Evolutionary conservation across 768 basidiomycete species (phyloP).

Genomic region (Mycena polygramma): DNA sequence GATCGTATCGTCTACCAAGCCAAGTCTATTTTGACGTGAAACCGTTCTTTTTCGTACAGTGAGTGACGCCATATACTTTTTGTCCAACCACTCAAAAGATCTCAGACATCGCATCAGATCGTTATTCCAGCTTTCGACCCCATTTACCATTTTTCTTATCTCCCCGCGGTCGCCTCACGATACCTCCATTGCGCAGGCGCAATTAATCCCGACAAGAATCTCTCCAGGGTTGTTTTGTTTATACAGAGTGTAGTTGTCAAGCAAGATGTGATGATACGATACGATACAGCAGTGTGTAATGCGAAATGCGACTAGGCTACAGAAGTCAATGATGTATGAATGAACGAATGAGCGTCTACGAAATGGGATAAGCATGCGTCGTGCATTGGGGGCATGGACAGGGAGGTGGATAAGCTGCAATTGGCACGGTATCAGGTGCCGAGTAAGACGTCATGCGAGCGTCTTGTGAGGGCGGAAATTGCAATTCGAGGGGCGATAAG

Average conservation of each 20-base stretch:
- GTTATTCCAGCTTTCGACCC: conserved; percentile 5
- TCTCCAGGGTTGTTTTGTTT: conserved; percentile 7
- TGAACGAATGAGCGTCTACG: conserved; percentile 22
- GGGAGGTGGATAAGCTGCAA: conserved; percentile 10
- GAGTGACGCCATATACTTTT: conserved; percentile 7
- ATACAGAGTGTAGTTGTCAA: conserved; percentile 14
- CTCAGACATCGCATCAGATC: conserved; percentile 6
- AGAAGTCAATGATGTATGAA: conserved; percentile 20
- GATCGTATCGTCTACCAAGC: conserved; percentile 6
- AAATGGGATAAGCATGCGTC: conserved; percentile 23
- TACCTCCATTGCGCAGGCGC: conserved; percentile 14
- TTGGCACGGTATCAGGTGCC: conserved; percentile 22
- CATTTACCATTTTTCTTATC: conserved; percentile 19
- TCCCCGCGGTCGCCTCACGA: conserved; percentile 11
- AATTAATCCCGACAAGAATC: neutral
- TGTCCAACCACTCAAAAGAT: neutral
- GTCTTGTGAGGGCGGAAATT: conserved; percentile 19
- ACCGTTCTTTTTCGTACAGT: neutral
- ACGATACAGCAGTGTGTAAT: conserved; percentile 32
- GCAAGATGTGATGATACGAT: conserved; percentile 35
- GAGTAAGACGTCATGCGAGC: conserved; percentile 31
- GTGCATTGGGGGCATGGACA: conserved; percentile 25
- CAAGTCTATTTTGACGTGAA: conserved; percentile 1
- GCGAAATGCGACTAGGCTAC: conserved; percentile 35
- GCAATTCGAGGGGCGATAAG: conserved; percentile 31